phyloP scores from a whole-genome alignment of 768 basidiomycete genomes.

The Sporobolomyces phaffii region DNA sequence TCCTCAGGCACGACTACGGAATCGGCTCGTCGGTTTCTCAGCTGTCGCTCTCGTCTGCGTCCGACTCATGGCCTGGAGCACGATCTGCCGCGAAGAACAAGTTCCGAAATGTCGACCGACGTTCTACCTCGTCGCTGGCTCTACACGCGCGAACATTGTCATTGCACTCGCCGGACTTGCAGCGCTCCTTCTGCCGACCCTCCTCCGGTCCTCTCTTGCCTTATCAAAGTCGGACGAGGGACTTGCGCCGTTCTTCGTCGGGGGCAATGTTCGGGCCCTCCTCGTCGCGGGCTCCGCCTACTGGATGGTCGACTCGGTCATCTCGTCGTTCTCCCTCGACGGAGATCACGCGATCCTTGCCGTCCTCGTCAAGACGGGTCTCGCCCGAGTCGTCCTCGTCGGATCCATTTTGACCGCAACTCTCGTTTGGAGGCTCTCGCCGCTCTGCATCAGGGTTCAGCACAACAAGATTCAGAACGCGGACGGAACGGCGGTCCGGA shows the following conservation, averaged over 20 bases:
- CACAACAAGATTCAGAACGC: constrained; percentile 41
- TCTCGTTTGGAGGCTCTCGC: constrained; percentile 64
- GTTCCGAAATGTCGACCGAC: constrained; percentile 81
- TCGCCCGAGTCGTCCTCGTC: constrained; percentile 57
- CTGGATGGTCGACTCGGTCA: constrained; percentile 75
- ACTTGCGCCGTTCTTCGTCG: constrained; percentile 60
- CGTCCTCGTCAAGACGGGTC: constrained; percentile 50
- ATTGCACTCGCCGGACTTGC: constrained; percentile 57
- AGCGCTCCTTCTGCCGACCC: constrained; percentile 57
- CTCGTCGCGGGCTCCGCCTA: constrained; percentile 59
- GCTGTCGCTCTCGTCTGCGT: constrained; percentile 61
- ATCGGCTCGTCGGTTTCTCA: constrained; percentile 69
- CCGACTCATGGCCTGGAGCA: constrained; percentile 71
- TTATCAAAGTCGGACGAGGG: constrained; percentile 70
- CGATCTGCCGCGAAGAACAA: constrained; percentile 91
- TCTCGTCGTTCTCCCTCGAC: constrained; percentile 52
- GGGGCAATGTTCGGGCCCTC: constrained; percentile 56
- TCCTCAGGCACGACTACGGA: constrained; percentile 62
- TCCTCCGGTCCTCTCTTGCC: constrained; percentile 56
- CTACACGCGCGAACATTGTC: constrained; percentile 55
- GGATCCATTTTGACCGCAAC: constrained; percentile 52
- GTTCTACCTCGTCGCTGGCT: constrained; percentile 56
- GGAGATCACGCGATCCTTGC: constrained; percentile 25
- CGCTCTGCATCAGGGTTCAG: constrained; percentile 67
- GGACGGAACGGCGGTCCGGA: constrained; percentile 45